phyloP scores from a whole-genome alignment of 306 rosid genomes.

The Lablab purpureus region DNA sequence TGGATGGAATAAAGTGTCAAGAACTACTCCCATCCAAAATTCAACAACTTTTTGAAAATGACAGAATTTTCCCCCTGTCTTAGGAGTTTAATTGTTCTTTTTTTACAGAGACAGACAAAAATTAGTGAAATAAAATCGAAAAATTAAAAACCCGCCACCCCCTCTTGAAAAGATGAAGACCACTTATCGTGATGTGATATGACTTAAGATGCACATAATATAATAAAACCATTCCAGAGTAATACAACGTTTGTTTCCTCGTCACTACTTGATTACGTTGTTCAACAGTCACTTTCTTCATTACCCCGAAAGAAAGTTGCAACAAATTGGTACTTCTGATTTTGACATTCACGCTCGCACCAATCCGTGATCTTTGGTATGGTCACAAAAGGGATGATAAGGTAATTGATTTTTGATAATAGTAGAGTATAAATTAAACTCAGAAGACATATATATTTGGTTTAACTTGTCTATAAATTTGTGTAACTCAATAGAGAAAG shows the following conservation, averaged over 20 bases:
- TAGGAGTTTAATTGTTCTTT: background rate
- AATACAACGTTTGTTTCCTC: background rate
- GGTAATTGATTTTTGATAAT: background rate
- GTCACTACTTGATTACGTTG: background rate
- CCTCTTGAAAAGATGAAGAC: background rate
- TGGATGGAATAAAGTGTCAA: background rate
- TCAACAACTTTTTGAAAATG: background rate
- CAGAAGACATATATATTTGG: too few species aligned
- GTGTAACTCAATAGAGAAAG: too few species aligned
- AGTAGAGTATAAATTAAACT: background rate
- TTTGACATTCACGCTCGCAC: background rate
- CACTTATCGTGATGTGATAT: background rate
- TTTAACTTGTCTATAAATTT: too few species aligned
- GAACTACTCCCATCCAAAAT: background rate
- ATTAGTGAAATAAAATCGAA: background rate
- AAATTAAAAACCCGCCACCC: background rate
- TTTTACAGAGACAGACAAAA: background rate
- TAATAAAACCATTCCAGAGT: background rate
- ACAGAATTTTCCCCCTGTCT: background rate
- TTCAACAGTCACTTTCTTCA: constrained; percentile 1
- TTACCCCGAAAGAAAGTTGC: constrained; percentile 29
- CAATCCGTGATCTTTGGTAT: constrained; percentile 13
- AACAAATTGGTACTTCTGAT: background rate
- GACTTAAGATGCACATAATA: constrained; percentile 19
- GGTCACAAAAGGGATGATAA: background rate